phyloP scores from a whole-genome alignment of 352 stramenopile genomes.

The Phytophthora megakarya region DNA sequence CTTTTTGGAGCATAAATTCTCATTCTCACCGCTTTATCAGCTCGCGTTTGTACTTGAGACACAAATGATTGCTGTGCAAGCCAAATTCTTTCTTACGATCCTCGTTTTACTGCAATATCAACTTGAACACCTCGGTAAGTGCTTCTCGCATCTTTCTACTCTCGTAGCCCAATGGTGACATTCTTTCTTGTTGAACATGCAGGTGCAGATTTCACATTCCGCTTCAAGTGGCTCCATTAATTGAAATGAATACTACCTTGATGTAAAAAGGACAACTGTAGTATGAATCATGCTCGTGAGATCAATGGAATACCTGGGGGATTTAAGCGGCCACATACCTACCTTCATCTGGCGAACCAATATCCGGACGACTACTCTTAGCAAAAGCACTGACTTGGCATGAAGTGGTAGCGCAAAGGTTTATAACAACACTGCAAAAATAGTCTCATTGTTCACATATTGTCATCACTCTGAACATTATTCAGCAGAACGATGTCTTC shows the following conservation, averaged over 20 bases:
- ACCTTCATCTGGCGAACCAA: too few relatives aligned
- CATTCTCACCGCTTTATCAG: constrained; percentile 34
- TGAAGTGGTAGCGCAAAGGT: too few relatives aligned
- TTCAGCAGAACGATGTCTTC: neutral
- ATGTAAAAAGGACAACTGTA: too few relatives aligned
- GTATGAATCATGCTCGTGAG: too few relatives aligned
- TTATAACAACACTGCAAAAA: too few relatives aligned
- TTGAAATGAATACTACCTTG: too few relatives aligned
- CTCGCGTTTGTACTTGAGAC: constrained; percentile 48
- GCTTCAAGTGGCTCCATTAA: constrained; percentile 18
- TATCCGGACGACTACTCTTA: too few relatives aligned
- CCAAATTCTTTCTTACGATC: neutral
- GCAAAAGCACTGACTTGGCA: too few relatives aligned
- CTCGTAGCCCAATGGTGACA: neutral
- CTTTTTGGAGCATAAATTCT: constrained; percentile 32
- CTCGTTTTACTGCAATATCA: constrained; percentile 21
- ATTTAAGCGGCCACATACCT: too few relatives aligned
- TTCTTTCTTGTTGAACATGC: neutral
- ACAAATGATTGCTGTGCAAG: constrained; percentile 20
- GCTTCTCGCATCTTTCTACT: too few relatives aligned
- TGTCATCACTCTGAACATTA: neutral
- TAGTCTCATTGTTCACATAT: neutral
- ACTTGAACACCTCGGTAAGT: constrained; percentile 17
- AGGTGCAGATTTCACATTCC: constrained; percentile 18
- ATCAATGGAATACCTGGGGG: too few relatives aligned